These are phyloP conservation scores for Chlorella sp. DNA, from an alignment of 139 green algal genomes.

Conservation along the genomic window DNA sequence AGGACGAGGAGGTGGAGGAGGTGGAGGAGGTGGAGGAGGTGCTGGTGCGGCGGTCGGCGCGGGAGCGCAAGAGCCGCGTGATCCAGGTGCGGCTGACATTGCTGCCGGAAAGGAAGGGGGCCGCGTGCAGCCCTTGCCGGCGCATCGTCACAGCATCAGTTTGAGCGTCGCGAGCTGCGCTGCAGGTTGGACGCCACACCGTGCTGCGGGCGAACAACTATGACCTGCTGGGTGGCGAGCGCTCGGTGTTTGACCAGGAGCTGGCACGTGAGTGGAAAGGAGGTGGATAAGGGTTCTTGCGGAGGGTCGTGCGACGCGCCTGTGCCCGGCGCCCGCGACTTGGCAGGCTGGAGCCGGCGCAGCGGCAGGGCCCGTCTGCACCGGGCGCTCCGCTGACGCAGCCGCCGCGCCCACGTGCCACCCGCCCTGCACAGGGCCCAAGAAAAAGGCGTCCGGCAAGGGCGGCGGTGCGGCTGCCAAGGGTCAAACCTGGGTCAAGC, in stretches of 20 bases:
- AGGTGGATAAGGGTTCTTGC: no score
- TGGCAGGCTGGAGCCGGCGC: no score
- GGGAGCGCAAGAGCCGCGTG: not conserved
- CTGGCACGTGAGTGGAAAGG: constrained; percentile 15
- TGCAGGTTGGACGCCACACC: constrained; percentile 55
- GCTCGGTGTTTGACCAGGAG: constrained; percentile 53
- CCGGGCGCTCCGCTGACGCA: no score
- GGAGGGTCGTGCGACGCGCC: no score
- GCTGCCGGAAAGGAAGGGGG: not conserved
- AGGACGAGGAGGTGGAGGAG: not conserved
- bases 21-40: not conserved
- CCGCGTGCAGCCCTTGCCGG: not conserved
- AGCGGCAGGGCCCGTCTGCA: no score
- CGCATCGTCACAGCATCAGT: not conserved
- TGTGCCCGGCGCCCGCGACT: no score
- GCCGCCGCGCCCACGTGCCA: no score
- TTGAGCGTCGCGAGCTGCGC: not conserved
- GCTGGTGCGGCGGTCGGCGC: constrained; percentile 8
- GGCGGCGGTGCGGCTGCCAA: no score
- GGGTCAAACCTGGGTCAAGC: no score
- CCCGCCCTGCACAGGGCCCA: no score
- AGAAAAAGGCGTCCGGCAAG: no score
- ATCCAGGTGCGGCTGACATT: not conserved
- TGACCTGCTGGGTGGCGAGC: constrained; percentile 55
- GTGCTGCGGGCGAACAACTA: constrained; percentile 77